A percentile compares a stretch with the other conserved stretches of the same genome.
phyloP scores from a whole-genome alignment of 2,329 filamentous ascomycete species.

The Samsoniella hepiali region DNA sequence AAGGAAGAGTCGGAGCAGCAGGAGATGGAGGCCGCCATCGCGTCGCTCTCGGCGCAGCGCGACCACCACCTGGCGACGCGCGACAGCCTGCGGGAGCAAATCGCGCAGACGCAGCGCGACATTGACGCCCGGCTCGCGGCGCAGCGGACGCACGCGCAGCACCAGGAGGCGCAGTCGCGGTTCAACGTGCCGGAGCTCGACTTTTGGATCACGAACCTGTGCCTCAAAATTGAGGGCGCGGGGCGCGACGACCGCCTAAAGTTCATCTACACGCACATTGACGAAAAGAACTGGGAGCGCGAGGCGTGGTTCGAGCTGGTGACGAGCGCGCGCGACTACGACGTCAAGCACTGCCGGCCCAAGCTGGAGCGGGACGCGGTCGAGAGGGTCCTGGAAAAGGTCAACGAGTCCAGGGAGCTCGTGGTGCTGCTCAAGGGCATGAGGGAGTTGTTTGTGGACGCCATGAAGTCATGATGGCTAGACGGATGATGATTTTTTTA shows the following conservation, averaged over 20 bases:
- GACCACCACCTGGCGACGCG: conserved; percentile 57
- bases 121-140: conserved; percentile 69
- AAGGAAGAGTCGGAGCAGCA: conserved; percentile 74
- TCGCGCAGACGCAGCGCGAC: conserved; percentile 64
- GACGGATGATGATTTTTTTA: background rate
- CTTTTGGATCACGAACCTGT: conserved; percentile 92
- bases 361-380: conserved; percentile 77
- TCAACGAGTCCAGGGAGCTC: conserved; percentile 79
- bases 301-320: conserved; percentile 94
- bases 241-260: conserved; percentile 81
- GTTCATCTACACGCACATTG: conserved; percentile 83
- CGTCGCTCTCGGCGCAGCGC: conserved; percentile 55
- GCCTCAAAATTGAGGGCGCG: conserved; percentile 83
- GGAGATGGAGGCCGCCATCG: conserved; percentile 67
- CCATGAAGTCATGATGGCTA: conserved; percentile 48
- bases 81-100: conserved; percentile 57
- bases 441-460: conserved; percentile 72
- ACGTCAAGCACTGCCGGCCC: conserved; percentile 75
- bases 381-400: conserved; percentile 69
- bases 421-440: conserved; percentile 74
- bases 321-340: conserved; percentile 78
- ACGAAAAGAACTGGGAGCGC: conserved; percentile 81
- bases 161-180: conserved; percentile 77
- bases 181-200: conserved; percentile 91
- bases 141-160: conserved; percentile 67